Base-by-base conservation (phyloP, 2,329 filamentous ascomycete species). In the Neocatenulostroma microsporum region DNA sequence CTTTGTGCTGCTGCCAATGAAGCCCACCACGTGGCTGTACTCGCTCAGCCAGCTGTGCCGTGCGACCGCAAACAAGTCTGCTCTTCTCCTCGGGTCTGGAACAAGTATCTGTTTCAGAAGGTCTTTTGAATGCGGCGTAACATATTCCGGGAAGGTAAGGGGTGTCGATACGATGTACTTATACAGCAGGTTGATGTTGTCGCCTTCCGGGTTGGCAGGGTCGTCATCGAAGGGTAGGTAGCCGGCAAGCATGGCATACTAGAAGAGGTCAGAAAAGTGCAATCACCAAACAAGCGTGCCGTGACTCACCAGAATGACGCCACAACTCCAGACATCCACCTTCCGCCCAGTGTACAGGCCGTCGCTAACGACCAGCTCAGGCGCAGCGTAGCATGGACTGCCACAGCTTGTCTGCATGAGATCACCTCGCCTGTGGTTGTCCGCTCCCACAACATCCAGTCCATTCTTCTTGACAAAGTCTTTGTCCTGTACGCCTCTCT, bases 371-470 rank as follows among this genome's bases (percentile, higher is more conserved):
- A 98, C 91, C 36, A 98, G 72, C 66, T 98, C 91, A 4, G 91
- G 91, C 11, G 91, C 91, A 32, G 91, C 91, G 62, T 98, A 98
- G 58, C 91, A 98, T 6, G 91, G 91, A 62, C 89, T 96, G 47
- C 91, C 91, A 61, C 91, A 98, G 61, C 91, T 96, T 9, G 91
- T 98, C 64, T 95, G 89, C 91, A 98, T 98, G 55, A 98, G 68
- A 66, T 98, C 91, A 24, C 91, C 91, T 53, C 87, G 79, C 43
- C 89, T 76, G 54, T 84, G 83, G 33, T 49, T 44, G 40, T 51
- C 49, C 10, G 76, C 61, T 52, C 84, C 80, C 25, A 84, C 63
- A 52, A 79, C 82, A 61, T 96, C 89, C 32, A 96, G 69, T n/a
- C 85, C 84, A 66, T 83, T 73, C 34, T 80, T 74, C 66, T 89